These are phyloP conservation scores for Colletotrichum australisinense DNA, from an alignment of 2,329 filamentous ascomycete species.

Conservation along the genomic window DNA sequence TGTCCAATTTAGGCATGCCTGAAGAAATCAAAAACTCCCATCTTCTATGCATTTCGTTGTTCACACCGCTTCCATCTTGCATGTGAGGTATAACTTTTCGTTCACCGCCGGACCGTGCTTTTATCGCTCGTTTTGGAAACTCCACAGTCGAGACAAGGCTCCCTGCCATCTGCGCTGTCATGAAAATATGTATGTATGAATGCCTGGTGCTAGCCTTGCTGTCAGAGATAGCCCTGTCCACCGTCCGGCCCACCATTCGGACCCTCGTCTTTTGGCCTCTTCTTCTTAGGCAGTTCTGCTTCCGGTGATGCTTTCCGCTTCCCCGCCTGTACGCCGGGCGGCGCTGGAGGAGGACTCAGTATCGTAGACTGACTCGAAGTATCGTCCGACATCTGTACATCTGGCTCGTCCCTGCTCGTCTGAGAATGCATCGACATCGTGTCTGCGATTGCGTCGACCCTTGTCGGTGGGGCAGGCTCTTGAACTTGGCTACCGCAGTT, in stretches of 20 bases:
- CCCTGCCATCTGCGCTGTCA: background rate
- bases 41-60: conserved; percentile 25
- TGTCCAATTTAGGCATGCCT: conserved; percentile 20
- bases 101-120: too few relatives aligned
- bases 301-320: background rate
- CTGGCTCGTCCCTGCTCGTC: background rate
- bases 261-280: background rate
- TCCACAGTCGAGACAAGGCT: background rate
- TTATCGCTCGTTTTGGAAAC: background rate
- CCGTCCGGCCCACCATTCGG: background rate
- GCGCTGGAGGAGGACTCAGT: background rate
- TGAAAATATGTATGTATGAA: background rate
- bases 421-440: background rate
- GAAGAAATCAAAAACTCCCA: conserved; percentile 34
- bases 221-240: background rate
- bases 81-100: background rate
- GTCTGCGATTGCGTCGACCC: background rate
- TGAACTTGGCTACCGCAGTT: background rate
- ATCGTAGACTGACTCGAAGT: background rate
- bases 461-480: background rate
- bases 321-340: too few relatives aligned
- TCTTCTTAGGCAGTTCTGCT: background rate
- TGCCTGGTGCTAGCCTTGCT: background rate
- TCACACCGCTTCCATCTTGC: background rate
- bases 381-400: background rate